phyloP scores from a whole-genome alignment of 2,329 filamentous ascomycete species.

The Podosphaera aphanis region DNA sequence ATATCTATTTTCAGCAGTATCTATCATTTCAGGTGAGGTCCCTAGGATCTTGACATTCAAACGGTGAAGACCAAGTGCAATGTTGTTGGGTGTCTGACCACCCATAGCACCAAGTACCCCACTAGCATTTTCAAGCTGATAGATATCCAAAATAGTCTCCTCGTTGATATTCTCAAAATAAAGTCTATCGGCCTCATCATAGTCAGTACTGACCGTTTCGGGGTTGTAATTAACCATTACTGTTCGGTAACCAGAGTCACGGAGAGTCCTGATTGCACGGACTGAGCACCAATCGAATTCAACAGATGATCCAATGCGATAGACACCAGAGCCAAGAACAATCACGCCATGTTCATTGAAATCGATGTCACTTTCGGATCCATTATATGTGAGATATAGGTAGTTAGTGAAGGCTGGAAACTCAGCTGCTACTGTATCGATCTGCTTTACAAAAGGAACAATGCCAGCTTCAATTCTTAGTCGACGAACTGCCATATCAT shows the following conservation, averaged over 20 bases:
- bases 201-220: slow-evolving; percentile 75
- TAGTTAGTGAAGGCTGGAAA: slow-evolving; percentile 93
- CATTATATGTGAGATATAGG: slow-evolving; percentile 89
- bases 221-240: slow-evolving; percentile 93
- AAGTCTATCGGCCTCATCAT: slow-evolving; percentile 77
- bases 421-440: slow-evolving; percentile 92
- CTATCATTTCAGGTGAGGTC: slow-evolving; percentile 97
- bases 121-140: slow-evolving; percentile 59
- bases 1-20: slow-evolving; percentile 89
- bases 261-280: slow-evolving; percentile 70
- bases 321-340: slow-evolving; percentile 87
- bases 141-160: slow-evolving; percentile 82
- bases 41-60: slow-evolving; percentile 81
- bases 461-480: slow-evolving; percentile 70
- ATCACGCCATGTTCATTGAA: slow-evolving; percentile 78
- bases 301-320: slow-evolving; percentile 89
- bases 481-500: slow-evolving; percentile 71
- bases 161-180: slow-evolving; percentile 94
- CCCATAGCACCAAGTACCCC: slow-evolving; percentile 91
- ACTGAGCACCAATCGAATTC: slow-evolving; percentile 99
- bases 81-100: slow-evolving; percentile 95
- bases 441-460: slow-evolving; percentile 82
- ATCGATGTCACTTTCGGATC: slow-evolving; percentile 54
- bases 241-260: slow-evolving; percentile 69
- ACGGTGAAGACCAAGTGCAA: slow-evolving; percentile 69